Evolutionary conservation across 2,329 filamentous ascomycete species (phyloP).

Genomic region (Clarireedia sp.): DNA sequence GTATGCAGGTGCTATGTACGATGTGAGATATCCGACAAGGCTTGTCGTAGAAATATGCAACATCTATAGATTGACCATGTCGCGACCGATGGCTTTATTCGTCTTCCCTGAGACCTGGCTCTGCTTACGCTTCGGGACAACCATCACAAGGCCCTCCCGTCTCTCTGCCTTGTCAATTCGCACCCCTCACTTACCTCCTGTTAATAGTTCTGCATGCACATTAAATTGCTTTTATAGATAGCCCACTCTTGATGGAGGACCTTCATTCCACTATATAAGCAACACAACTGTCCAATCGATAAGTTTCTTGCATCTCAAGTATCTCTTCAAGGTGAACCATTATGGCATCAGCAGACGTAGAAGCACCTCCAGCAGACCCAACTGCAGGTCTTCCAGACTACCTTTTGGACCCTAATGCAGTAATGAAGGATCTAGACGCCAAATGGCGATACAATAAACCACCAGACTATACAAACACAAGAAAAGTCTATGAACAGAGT

Average conservation of each 20-base stretch:
- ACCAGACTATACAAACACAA: slow-evolving; percentile 58
- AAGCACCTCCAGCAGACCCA: slow-evolving; percentile 7
- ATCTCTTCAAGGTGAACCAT: not conserved
- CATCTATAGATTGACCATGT: not conserved
- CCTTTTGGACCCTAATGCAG: slow-evolving; percentile 49
- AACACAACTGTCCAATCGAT: not conserved
- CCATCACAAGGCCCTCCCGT: too few species aligned
- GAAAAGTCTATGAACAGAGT: slow-evolving; percentile 52
- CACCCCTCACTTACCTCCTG: not conserved
- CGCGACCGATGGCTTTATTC: not conserved
- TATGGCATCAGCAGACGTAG: not conserved
- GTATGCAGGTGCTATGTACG: too few species aligned
- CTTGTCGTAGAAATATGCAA: not conserved
- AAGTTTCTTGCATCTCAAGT: not conserved
- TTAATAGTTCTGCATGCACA: not conserved
- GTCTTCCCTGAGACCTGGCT: too few species aligned
- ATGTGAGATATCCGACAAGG: too few species aligned
- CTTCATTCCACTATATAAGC: not conserved
- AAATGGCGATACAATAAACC: slow-evolving; percentile 52
- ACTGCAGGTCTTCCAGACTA: slow-evolving; percentile 43
- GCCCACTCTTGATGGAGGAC: not conserved
- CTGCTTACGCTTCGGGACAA: not conserved
- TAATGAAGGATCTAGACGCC: slow-evolving; percentile 43
- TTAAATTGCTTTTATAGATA: too few species aligned
- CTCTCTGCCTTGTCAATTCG: too few species aligned